Percentiles rank a stretch among this genome's conserved stretches.
These are phyloP conservation scores for Immersiporthe knoxdaviesiana DNA, from an alignment of 2,329 filamentous ascomycete species.

Conservation along the genomic window DNA sequence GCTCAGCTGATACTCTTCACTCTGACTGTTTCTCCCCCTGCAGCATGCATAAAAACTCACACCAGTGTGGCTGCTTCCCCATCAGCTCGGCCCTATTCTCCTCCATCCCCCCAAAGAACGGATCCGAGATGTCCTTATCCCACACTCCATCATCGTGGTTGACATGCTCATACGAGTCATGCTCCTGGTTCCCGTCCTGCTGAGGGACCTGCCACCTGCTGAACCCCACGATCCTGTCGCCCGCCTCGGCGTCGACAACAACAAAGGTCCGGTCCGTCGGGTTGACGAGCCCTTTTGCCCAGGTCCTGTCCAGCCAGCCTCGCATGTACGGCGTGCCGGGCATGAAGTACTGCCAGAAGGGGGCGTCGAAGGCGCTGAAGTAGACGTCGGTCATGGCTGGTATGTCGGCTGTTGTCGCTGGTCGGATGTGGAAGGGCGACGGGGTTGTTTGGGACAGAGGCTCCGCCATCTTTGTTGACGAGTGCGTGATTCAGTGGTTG, in stretches of 20 bases:
- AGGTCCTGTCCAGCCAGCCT: not conserved
- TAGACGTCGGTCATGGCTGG: not conserved
- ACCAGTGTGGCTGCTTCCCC: not conserved
- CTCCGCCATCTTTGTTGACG: not conserved
- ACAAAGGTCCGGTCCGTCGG: conserved; percentile 1
- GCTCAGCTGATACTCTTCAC: not conserved
- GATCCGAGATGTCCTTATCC: not conserved
- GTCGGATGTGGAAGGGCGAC: conserved; percentile 2
- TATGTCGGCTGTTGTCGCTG: not conserved
- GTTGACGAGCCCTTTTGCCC: not conserved
- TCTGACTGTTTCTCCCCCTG: not conserved
- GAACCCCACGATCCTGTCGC: not conserved
- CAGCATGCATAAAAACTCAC: not conserved
- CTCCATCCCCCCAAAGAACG: not conserved
- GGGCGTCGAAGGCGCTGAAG: not conserved
- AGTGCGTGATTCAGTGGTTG: too few species aligned
- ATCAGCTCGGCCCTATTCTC: not conserved
- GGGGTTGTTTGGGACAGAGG: not conserved
- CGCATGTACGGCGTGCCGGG: not conserved
- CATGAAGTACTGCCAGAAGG: not conserved
- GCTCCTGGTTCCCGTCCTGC: not conserved
- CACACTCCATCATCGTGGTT: not conserved
- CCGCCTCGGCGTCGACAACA: not conserved
- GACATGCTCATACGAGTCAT: not conserved
- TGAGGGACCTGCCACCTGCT: conserved; percentile 1